A percentile compares a stretch with the other conserved stretches of the same genome.
These are phyloP conservation scores for Butyriboletus loyo DNA, from an alignment of 768 basidiomycete species.

Conservation along the genomic window DNA sequence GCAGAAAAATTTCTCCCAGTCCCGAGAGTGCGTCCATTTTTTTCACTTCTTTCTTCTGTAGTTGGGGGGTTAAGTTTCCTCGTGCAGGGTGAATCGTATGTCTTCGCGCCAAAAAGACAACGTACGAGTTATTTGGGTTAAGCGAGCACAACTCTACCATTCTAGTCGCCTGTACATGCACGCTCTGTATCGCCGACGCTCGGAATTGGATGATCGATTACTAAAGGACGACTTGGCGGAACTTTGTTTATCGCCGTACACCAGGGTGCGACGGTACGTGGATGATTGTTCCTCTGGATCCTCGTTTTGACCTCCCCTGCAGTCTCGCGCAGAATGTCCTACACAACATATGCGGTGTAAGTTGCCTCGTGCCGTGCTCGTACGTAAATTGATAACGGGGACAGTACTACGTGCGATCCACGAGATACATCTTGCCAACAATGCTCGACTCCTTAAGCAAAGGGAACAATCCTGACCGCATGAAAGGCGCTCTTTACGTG, in stretches of 20 bases:
- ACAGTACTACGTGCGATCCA: conserved; percentile 71
- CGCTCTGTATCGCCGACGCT: conserved; percentile 68
- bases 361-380: conserved; percentile 21
- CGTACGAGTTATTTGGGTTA: conserved; percentile 69
- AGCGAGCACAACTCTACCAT: conserved; percentile 78
- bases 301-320: conserved; percentile 3
- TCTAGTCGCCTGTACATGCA: conserved; percentile 75
- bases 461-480: conserved; percentile 85
- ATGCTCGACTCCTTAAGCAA: conserved; percentile 61
- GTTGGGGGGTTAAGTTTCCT: background rate
- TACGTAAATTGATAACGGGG: conserved; percentile 9
- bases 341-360: conserved; percentile 60
- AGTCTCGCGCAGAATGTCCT: conserved; percentile 71
- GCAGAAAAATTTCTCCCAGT: conserved; percentile 45
- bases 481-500: conserved; percentile 91
- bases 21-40: conserved; percentile 24
- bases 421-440: conserved; percentile 57
- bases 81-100: conserved; percentile 55
- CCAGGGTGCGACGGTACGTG: conserved; percentile 66
- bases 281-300: background rate
- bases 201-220: conserved; percentile 68
- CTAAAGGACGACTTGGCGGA: conserved; percentile 62
- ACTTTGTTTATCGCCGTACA: conserved; percentile 77
- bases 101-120: conserved; percentile 75
- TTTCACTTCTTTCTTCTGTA: background rate